Evolutionary conservation across 2,329 filamentous ascomycete species (phyloP).

Genomic region (Trichophyton equinum): DNA sequence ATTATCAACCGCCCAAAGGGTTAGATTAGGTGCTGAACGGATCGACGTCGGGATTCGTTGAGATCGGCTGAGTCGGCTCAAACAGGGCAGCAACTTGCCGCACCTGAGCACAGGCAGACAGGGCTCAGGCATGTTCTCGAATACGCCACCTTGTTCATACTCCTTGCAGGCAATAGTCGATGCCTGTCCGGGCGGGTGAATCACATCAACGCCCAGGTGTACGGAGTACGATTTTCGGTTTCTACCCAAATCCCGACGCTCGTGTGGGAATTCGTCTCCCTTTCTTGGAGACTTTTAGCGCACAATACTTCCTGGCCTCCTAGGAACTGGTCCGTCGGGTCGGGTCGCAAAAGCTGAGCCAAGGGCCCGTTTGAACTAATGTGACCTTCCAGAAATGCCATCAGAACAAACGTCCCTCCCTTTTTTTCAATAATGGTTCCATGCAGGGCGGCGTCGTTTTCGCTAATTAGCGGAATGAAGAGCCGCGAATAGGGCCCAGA

Average conservation of each 20-base stretch:
- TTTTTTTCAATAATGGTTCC: not conserved
- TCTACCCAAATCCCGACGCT: constrained; percentile 3
- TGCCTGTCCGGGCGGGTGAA: not conserved
- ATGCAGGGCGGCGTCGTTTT: not conserved
- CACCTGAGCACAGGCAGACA: not conserved
- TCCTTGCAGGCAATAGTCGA: not conserved
- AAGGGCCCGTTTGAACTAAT: constrained; percentile 2
- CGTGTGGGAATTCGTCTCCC: not conserved
- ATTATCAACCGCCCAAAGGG: not conserved
- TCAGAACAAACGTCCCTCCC: not conserved
- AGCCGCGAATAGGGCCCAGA: not conserved
- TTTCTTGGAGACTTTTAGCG: not conserved
- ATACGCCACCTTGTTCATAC: not conserved
- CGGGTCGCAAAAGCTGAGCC: not conserved
- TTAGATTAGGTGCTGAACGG: not conserved
- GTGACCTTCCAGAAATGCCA: constrained; percentile 4
- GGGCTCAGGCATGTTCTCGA: constrained; percentile 4
- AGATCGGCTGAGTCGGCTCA: not conserved
- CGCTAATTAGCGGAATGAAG: not conserved
- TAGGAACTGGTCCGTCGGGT: not conserved
- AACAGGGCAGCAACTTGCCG: not conserved
- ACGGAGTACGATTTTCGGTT: not conserved
- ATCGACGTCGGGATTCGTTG: not conserved
- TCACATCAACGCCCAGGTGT: not conserved
- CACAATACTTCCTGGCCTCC: not conserved